Percentiles rank a stretch among this genome's conserved stretches.
Conservation (phyloP, 2,329 filamentous ascomycete genomes). For the Akanthomyces muscarius region DNA sequence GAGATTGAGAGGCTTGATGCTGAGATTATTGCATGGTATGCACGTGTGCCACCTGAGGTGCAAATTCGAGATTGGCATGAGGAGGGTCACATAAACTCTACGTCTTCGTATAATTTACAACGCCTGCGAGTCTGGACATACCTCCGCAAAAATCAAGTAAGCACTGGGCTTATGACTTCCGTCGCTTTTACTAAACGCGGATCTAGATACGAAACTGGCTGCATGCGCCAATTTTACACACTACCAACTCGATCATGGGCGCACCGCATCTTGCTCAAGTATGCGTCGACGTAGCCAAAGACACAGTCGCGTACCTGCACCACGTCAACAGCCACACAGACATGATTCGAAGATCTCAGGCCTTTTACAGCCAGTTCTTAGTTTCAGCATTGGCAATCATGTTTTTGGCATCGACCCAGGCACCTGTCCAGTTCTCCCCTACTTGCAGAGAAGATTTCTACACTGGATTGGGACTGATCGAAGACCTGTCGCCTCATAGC, state of each 20-base stretch:
- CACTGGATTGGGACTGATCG: slow-evolving; percentile 70
- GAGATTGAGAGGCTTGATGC: slow-evolving; percentile 79
- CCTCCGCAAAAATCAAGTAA: slow-evolving; percentile 73
- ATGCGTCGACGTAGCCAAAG: slow-evolving; percentile 70
- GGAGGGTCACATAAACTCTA: slow-evolving; percentile 48
- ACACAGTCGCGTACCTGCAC: slow-evolving; percentile 68
- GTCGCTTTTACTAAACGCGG: slow-evolving; percentile 15
- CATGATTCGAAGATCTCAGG: slow-evolving; percentile 67
- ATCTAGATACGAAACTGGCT: slow-evolving; percentile 73
- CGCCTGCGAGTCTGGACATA: slow-evolving; percentile 81
- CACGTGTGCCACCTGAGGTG: slow-evolving; percentile 61
- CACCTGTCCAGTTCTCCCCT: slow-evolving; percentile 65
- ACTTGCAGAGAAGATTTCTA: slow-evolving; percentile 73
- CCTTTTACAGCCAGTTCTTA: slow-evolving; percentile 78
- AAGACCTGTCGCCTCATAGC: slow-evolving; percentile 66
- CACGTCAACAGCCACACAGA: slow-evolving; percentile 69
- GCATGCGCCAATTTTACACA: slow-evolving; percentile 83
- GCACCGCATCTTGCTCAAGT: slow-evolving; percentile 70
- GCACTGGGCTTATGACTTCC: slow-evolving; percentile 15
- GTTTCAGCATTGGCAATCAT: slow-evolving; percentile 70
- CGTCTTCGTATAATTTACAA: slow-evolving; percentile 61
- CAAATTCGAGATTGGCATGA: slow-evolving; percentile 57
- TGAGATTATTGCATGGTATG: slow-evolving; percentile 84
- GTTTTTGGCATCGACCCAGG: slow-evolving; percentile 72
- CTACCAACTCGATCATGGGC: slow-evolving; percentile 74